phyloP scores from a whole-genome alignment of 305 asterid genomes.

The Ilex paraguariensis region DNA sequence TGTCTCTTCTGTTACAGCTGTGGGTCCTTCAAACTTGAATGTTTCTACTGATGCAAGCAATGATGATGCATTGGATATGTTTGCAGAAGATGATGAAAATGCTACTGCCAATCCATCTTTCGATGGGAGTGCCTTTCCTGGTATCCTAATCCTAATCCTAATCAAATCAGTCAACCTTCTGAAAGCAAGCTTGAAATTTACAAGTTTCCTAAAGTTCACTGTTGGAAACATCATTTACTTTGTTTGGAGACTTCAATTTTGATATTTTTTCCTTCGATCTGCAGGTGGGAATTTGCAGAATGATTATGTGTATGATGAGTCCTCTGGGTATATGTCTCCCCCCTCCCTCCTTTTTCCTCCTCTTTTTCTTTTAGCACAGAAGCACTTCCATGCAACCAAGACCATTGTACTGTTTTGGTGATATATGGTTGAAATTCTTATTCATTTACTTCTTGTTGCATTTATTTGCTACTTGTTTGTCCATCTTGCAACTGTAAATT shows the following conservation, averaged over 20 bases:
- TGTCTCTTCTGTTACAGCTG: constrained; percentile 7
- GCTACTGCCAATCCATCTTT: constrained; percentile 39
- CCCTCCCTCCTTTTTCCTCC: not conserved
- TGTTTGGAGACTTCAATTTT: not conserved
- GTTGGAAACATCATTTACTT: constrained; percentile 7
- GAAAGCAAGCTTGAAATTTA: constrained; percentile 37
- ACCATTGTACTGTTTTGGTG: not conserved
- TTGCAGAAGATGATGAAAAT: constrained; percentile 69
- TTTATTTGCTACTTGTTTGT: too few relatives aligned
- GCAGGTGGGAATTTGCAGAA: constrained; percentile 62
- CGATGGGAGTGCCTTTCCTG: constrained; percentile 21
- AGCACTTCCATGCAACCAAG: too few relatives aligned
- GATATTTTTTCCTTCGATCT: constrained; percentile 17
- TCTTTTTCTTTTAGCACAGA: not conserved
- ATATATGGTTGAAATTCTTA: not conserved
- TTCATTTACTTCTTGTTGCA: too few relatives aligned
- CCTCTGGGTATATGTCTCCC: constrained; percentile 59
- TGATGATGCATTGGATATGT: constrained; percentile 67
- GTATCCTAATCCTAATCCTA: too few relatives aligned
- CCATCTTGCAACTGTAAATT: too few relatives aligned
- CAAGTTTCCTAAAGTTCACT: constrained; percentile 15
- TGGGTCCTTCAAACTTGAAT: constrained; percentile 12
- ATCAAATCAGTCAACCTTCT: constrained; percentile 21
- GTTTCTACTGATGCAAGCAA: constrained; percentile 10
- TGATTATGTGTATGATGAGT: constrained; percentile 75